Evolutionary conservation across 495 filamentous ascomycete genomes (phyloP), one percentile per base, ranked within the genome.

Genomic region (Neurospora sp.): DNA sequence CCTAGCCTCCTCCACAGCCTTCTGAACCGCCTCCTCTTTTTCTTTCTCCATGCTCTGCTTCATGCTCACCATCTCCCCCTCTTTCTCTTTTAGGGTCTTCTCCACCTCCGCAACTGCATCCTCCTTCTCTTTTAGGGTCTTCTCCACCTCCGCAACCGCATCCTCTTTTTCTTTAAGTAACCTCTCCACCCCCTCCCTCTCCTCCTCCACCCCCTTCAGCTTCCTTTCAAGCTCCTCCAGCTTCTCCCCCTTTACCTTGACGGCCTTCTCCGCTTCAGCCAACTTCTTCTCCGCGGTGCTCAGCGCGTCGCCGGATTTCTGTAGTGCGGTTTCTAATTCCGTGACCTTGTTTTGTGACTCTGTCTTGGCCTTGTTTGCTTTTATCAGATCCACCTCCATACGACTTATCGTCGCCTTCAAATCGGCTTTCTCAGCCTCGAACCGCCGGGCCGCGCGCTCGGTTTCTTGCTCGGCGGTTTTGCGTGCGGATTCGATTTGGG

Each of bases 361-460:
- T 0, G 83, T 74, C 79, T 81, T 86, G 75, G 79, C 85, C 78
- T 86, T 92, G 59, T 83, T 84, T 42, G 82, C 85, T 83, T 89
- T 91, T 78, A 89, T 86, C 45, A 92, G 74, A 68, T 91, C 87
- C 9, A 86, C 84, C 76, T 90, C 88, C 27, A 92, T 78, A 31
- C 84, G 80, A 71, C 83, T 85, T 48, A 90, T 85, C 20, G 85
- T 89, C 35, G 87, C 87, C 71, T 87, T 87, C 59, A 92, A 77
- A 69, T 90, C 89, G 10, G 88, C 86, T 74, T 88, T 84, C 75
- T 92, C 90, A 1, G 87, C 88, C 39, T 92, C 90, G 0, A 77
- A 75, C 45, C 82, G 76, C 18, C 84, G 74, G 39, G 76, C 75
- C 6, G 79, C 72, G 20, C 85, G 80, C 59, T 83, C 82, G 3